Base-by-base conservation (phyloP, 139 green algal species). In the Eudorina sp. region DNA sequence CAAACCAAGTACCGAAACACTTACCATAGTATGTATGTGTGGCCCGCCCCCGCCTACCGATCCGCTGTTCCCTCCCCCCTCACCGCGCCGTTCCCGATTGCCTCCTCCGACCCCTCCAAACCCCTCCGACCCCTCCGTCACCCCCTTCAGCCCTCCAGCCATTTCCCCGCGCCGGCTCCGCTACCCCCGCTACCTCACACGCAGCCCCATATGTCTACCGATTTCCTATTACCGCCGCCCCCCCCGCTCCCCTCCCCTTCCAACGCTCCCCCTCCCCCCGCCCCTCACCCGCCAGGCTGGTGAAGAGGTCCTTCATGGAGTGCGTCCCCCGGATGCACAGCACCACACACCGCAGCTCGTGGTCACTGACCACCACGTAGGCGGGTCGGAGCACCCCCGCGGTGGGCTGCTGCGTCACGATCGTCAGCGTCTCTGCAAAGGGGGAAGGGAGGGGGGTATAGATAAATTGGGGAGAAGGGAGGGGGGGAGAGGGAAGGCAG, bases 261-360 rank as follows among this genome's bases (percentile, higher is more conserved):
- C 46, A 16, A 9, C 73, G 45, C 27, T 18, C 21, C 45, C 73
- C n/a, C 45, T 46, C 43, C 11, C 73, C 43, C 27, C 41, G 2
- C 43, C 43, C 14, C 89, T 4, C 86, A 95, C 94, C 94, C 79
- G 94, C 95, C 19, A 98, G 80, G 18, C 89, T 94, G 5, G 96
- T 98, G 89, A 97, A 97, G 45, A 96, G 89, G 81, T 98, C 96
- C 83, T 95, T 96, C 72, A 97, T 91, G 5, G 91, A 95, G 79
- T 98, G 93, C 3, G 97, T 99, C 58, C 97, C 97, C 0, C 97
- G 86, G 18, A 99, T 93, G 41, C 91, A 93, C 87, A 99, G 91
- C 74, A 98, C 92, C 9, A 99, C 88, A 25, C 45, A 70, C 16
- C 90, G 55, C 70, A 95, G 83, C 31, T 76, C 16, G 2, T 79